These are phyloP conservation scores for Chiua virens DNA, from an alignment of 768 basidiomycete species.

Conservation along the genomic window DNA sequence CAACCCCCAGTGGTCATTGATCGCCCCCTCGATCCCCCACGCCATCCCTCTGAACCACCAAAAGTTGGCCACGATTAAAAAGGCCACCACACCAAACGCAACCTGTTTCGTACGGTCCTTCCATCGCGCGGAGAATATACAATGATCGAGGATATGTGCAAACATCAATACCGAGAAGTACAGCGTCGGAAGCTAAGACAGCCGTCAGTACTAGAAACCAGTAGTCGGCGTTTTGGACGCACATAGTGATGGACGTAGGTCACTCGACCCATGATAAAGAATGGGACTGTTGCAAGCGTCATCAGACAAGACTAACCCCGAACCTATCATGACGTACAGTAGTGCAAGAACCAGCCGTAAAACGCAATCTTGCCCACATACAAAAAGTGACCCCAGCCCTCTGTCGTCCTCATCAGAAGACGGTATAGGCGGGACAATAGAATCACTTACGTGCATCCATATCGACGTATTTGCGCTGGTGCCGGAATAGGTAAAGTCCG, in stretches of 20 bases:
- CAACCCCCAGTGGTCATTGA: slow-evolving; percentile 77
- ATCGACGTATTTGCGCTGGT: slow-evolving; percentile 88
- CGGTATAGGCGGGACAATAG: background rate
- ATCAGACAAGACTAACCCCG: background rate
- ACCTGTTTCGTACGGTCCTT: slow-evolving; percentile 66
- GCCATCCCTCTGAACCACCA: slow-evolving; percentile 94
- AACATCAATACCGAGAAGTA: slow-evolving; percentile 95
- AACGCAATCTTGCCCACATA: slow-evolving; percentile 92
- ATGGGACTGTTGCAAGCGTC: slow-evolving; percentile 62
- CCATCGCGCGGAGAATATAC: slow-evolving; percentile 79
- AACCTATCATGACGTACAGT: slow-evolving; percentile 48
- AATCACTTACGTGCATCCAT: slow-evolving; percentile 75
- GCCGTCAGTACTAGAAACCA: background rate
- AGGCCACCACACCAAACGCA: slow-evolving; percentile 62
- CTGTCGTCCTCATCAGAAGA: slow-evolving; percentile 35
- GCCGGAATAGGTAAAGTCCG: slow-evolving; percentile 73
- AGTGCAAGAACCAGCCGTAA: slow-evolving; percentile 92
- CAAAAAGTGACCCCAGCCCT: slow-evolving; percentile 93
- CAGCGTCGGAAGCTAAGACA: slow-evolving; percentile 80
- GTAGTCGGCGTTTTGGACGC: slow-evolving; percentile 30
- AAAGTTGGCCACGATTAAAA: slow-evolving; percentile 70
- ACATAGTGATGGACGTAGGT: slow-evolving; percentile 98
- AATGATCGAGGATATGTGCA: slow-evolving; percentile 89
- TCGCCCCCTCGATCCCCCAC: slow-evolving; percentile 89
- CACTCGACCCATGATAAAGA: slow-evolving; percentile 97